Conservation (phyloP, 768 basidiomycete genomes). For the Suillus ampliporus region DNA sequence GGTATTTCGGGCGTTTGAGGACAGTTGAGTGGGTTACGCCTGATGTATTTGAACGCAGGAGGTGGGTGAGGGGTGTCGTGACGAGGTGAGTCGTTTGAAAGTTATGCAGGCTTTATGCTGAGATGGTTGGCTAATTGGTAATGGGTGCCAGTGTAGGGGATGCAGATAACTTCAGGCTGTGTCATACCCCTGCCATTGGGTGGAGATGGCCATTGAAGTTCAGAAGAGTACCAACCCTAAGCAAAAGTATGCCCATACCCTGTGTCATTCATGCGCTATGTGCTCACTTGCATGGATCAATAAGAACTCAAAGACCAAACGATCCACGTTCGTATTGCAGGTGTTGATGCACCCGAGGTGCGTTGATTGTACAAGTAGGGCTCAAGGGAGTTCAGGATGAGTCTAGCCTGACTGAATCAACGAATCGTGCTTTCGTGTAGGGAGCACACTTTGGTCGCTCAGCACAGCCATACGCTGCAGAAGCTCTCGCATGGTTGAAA, state of each 20-base stretch:
- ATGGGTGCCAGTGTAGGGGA: conserved; percentile 70
- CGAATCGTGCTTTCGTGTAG: conserved; percentile 44
- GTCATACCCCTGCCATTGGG: conserved; percentile 81
- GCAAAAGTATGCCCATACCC: conserved; percentile 53
- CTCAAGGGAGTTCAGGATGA: not conserved
- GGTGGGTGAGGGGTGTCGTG: conserved; percentile 82
- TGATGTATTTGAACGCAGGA: conserved; percentile 55
- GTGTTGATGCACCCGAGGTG: conserved; percentile 94
- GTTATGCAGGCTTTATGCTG: not conserved
- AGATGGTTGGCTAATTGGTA: not conserved
- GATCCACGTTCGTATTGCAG: conserved; percentile 86
- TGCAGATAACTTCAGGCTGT: conserved; percentile 84
- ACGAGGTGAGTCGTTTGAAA: conserved; percentile 59
- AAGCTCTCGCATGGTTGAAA: conserved; percentile 78
- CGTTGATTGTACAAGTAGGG: conserved; percentile 9
- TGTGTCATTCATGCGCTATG: not conserved
- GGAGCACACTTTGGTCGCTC: conserved; percentile 85
- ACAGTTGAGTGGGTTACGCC: conserved; percentile 77
- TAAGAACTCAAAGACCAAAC: conserved; percentile 81
- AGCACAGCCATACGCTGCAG: conserved; percentile 74
- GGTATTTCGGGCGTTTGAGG: conserved; percentile 62
- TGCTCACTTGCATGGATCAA: conserved; percentile 1
- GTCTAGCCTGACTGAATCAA: not conserved
- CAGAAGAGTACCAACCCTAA: conserved; percentile 60
- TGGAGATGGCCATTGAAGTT: conserved; percentile 78